Evolutionary conservation across 164 flowering plant species (phyloP).

Genomic region (Echeveria elegans): DNA sequence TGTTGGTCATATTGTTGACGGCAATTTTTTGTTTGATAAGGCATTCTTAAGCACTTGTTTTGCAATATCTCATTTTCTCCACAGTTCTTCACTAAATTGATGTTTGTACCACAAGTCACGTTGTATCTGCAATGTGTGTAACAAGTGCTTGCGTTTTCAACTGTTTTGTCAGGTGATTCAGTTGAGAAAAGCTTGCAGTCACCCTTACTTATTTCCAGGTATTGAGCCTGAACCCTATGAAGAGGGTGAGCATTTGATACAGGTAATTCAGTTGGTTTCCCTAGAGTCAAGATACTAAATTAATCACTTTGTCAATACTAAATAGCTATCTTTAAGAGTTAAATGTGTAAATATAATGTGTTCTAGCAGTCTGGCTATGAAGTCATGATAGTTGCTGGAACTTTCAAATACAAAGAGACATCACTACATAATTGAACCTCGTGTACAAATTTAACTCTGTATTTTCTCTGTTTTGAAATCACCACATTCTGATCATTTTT

Average conservation of each 20-base stretch:
- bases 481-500: neutral
- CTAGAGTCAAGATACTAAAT: neutral
- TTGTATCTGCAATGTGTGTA: neutral
- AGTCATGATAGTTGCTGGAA: neutral
- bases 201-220: slow-evolving; percentile 92
- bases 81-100: neutral
- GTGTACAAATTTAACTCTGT: neutral
- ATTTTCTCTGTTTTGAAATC: neutral
- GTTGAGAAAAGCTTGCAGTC: slow-evolving; percentile 87
- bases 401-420: neutral
- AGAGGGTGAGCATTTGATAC: slow-evolving; percentile 94
- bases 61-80: neutral
- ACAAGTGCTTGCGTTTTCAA: neutral
- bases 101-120: neutral
- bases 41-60: neutral
- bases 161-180: slow-evolving; percentile 61
- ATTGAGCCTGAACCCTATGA: slow-evolving; percentile 96
- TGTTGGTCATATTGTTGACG: neutral
- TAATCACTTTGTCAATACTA: too few species aligned
- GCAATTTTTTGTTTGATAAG: neutral
- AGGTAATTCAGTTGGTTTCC: slow-evolving; percentile 31
- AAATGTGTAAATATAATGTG: too few species aligned
- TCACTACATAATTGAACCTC: neutral
- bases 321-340: too few species aligned
- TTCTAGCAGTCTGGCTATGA: too few species aligned